Percentiles rank a stretch among this genome's conserved stretches.
Conservation (phyloP, 2,329 filamentous ascomycete species). For the Juglanconis oblonga region DNA sequence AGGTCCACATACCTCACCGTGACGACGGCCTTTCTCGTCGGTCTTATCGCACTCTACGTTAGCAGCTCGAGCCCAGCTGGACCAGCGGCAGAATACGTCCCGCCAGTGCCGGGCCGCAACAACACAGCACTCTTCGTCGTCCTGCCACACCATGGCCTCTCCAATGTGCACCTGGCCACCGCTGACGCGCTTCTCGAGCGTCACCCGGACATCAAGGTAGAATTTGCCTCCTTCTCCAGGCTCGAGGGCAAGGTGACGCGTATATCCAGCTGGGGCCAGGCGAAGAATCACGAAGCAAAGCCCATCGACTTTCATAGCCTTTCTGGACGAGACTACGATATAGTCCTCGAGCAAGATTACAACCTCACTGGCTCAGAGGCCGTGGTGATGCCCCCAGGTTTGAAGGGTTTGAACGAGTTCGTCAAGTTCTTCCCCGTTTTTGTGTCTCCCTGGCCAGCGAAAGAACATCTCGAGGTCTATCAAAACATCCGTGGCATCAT, state of each 20-base stretch:
- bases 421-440: conserved; percentile 22
- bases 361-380: not conserved
- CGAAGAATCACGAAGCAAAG: not conserved
- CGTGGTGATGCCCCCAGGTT: conserved; percentile 25
- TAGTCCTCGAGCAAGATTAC: not conserved
- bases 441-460: conserved; percentile 2
- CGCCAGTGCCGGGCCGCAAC: conserved; percentile 20
- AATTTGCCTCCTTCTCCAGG: conserved; percentile 20
- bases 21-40: too few species aligned
- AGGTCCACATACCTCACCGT: too few species aligned
- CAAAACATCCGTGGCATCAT: conserved; percentile 9
- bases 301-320: not conserved
- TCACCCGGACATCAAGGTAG: conserved; percentile 27
- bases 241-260: conserved; percentile 1
- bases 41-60: not conserved
- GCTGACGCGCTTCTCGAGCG: conserved; percentile 27
- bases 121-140: conserved; percentile 31
- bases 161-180: conserved; percentile 33
- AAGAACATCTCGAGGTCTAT: conserved; percentile 7
- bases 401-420: conserved; percentile 30
- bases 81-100: not conserved
- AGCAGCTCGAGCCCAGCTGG: not conserved
- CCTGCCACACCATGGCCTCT: conserved; percentile 26
- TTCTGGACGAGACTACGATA: not conserved
- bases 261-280: not conserved